Evolutionary conservation across 2,329 filamentous ascomycete species (phyloP), one percentile per base, ranked within the genome.

Genomic region (Sporothrix brasiliensis): DNA sequence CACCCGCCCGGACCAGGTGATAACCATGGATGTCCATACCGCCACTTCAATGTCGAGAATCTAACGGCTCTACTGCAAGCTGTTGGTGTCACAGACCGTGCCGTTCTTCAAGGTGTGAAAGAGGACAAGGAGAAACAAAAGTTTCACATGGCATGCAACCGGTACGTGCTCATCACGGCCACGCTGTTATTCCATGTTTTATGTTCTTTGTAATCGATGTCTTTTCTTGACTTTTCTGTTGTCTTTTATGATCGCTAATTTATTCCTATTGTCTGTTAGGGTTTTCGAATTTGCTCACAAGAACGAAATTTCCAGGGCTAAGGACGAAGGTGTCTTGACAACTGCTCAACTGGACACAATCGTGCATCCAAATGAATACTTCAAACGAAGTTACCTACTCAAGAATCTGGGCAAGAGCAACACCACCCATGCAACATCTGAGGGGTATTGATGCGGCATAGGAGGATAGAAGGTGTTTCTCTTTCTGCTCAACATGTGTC

Each of bases 291-390:
- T 91, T 78, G 82, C 91, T 21, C 94, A 99, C 80, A 94, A 92
- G 78, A 83, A 84, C 21, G 91, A 94, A 78, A 88, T 95, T 71
- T 91, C 89, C 77, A 88, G 87, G 76, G 92, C 91, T 73, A 92
- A 90, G 80, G 91, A 94, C 54, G 89, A 93, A 66, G 86, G 88
- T 6, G 83, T 89, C 67, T 91, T 91, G 88, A 89, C 85, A 14
- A 82, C 89, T 7, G 88, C 88, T 19, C 92, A 97, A 78, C 84
- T 97, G 54, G 94, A 98, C 80, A 98, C 94, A 0, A 97, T 99
- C 77, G 90, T 97, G 27, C 95, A 99, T 80, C 95, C 95, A 13
- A 99, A 99, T 79, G 94, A 94, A 74, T 99, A 97, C 81, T 99
- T 98, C 81, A 97, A 97, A 85, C 87, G 94, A 70, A 97, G 93